A percentile compares a stretch with the other conserved stretches of the same genome.
Conservation (phyloP, 176 grass and related monocot species). For the Phoenix dactylifera region DNA sequence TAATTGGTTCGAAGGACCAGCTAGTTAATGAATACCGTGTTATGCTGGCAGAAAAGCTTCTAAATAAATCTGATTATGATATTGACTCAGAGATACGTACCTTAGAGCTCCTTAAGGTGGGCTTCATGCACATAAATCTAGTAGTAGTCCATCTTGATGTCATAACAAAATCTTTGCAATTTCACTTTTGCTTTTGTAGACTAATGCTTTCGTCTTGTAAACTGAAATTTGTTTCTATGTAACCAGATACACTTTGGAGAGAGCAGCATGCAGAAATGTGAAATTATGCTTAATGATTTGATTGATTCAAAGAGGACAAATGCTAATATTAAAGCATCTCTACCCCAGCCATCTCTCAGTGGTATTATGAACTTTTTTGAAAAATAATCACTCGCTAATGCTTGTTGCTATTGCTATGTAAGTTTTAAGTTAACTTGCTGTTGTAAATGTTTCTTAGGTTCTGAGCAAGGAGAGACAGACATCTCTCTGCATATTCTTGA, state of each 20-base stretch:
- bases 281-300: conserved; percentile 99
- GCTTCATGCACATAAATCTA: conserved; percentile 7
- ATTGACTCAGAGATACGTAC: conserved; percentile 99
- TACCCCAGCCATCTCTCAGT: conserved; percentile 23
- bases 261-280: conserved; percentile 98
- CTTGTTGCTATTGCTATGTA: too few relatives aligned
- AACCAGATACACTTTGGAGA: conserved; percentile 96
- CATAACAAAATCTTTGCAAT: too few relatives aligned
- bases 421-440: too few relatives aligned
- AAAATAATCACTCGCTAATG: too few relatives aligned
- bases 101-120: conserved; percentile 92
- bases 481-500: conserved; percentile 75
- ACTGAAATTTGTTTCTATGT: conserved; percentile 14
- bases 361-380: conserved; percentile 15
- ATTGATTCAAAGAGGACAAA: conserved; percentile 98
- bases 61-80: conserved; percentile 93
- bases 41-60: conserved; percentile 93
- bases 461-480: conserved; percentile 44
- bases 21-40: conserved; percentile 93
- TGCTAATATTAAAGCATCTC: conserved; percentile 92
- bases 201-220: not conserved
- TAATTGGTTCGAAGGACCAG: conserved; percentile 98
- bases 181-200: not conserved
- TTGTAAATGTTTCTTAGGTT: conserved; percentile 25
- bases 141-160: too few relatives aligned